These are phyloP conservation scores for Kuraishia floccosa DNA, from an alignment of 805 yeast species.

Conservation along the genomic window DNA sequence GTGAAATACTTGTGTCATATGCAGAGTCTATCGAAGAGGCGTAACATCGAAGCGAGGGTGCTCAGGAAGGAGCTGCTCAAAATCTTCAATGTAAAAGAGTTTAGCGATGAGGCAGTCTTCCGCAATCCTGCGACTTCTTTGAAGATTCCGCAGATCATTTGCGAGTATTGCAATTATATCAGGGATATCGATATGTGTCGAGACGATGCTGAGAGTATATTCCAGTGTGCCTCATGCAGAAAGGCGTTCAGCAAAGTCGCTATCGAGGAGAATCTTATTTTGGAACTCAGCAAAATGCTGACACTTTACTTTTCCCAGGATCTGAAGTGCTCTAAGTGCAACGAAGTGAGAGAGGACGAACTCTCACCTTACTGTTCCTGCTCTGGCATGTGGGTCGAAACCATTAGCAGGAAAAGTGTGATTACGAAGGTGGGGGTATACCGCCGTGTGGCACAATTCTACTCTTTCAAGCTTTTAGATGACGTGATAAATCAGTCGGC, in stretches of 20 bases:
- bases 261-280: conserved; percentile 71
- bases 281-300: conserved; percentile 42
- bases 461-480: conserved; percentile 46
- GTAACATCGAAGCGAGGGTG: conserved; percentile 63
- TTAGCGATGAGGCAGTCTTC: conserved; percentile 65
- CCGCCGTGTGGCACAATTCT: conserved; percentile 46
- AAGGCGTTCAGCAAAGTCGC: conserved; percentile 52
- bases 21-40: conserved; percentile 48
- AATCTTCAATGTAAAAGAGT: conserved; percentile 74
- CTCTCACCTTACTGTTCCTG: conserved; percentile 73
- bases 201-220: conserved; percentile 37
- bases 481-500: too few species aligned
- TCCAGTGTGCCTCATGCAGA: conserved; percentile 61
- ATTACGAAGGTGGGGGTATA: conserved; percentile 34
- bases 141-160: conserved; percentile 53
- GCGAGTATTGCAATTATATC: conserved; percentile 68
- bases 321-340: conserved; percentile 69
- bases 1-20: conserved; percentile 69
- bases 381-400: conserved; percentile 76
- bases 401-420: conserved; percentile 33
- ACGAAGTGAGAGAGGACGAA: conserved; percentile 50
- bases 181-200: conserved; percentile 78
- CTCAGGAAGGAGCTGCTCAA: conserved; percentile 65
- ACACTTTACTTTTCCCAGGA: conserved; percentile 72
- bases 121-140: conserved; percentile 66